A percentile compares a stretch with the other conserved stretches of the same genome.
These are phyloP conservation scores for Mortierella sp. DNA, from an alignment of 371 early-diverging fungal species.

Conservation along the genomic window DNA sequence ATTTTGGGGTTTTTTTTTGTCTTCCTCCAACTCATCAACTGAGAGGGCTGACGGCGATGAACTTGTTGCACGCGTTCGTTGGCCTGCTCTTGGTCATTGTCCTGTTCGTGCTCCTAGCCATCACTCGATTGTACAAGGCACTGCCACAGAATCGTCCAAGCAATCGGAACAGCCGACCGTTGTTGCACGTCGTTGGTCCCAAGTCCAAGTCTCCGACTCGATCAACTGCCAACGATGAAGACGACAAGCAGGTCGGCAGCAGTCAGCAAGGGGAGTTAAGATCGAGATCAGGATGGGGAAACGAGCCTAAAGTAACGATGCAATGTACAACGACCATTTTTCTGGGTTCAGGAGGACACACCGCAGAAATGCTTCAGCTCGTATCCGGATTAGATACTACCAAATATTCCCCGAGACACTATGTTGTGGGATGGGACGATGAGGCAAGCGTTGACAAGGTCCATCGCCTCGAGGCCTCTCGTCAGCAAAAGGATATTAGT, in stretches of 20 bases:
- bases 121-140: conserved; percentile 16
- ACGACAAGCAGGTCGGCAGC: not conserved
- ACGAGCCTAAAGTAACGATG: not conserved
- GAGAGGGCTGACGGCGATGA: not conserved
- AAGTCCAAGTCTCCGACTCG: not conserved
- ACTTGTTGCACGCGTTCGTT: conserved; percentile 9
- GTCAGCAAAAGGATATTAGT: conserved; percentile 13
- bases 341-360: conserved; percentile 72
- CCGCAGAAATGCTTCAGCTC: conserved; percentile 84
- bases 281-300: not conserved
- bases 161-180: conserved; percentile 3
- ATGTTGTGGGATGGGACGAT: conserved; percentile 73
- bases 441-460: conserved; percentile 66
- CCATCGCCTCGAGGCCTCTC: conserved; percentile 56
- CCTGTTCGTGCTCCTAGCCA: conserved; percentile 12
- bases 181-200: not conserved
- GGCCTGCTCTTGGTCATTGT: conserved; percentile 25
- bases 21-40: not conserved
- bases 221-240: not conserved
- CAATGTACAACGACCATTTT: conserved; percentile 42
- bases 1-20: too few relatives aligned
- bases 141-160: conserved; percentile 30
- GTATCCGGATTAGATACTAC: conserved; percentile 57
- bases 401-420: conserved; percentile 68
- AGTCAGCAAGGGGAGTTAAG: not conserved